Conservation (phyloP, 148 eudicot species). For the Mesembryanthemum crystallinum region DNA sequence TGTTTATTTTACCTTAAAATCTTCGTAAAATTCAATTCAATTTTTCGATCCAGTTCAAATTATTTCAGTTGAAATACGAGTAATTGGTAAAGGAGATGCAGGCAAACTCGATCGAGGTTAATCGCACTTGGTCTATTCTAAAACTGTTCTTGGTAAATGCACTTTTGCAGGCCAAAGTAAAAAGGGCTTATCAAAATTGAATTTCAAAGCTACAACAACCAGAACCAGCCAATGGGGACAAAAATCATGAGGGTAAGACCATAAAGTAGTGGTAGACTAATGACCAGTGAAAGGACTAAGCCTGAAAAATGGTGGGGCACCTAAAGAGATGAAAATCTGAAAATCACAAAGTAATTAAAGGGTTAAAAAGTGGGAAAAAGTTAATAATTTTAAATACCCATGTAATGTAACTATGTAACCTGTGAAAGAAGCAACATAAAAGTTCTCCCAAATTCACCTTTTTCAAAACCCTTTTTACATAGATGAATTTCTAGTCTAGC, state of each 20-base stretch:
- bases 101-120: neutral
- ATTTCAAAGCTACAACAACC: neutral
- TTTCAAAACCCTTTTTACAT: neutral
- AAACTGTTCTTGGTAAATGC: neutral
- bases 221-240: neutral
- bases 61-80: too few relatives aligned
- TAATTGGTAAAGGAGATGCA: neutral
- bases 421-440: conserved; percentile 22
- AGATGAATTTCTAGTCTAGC: too few relatives aligned
- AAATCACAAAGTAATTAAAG: neutral
- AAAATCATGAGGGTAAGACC: neutral
- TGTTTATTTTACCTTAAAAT: too few relatives aligned
- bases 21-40: too few relatives aligned
- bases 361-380: too few relatives aligned
- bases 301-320: neutral
- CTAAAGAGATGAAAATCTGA: neutral
- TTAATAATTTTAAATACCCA: neutral
- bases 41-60: too few relatives aligned
- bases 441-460: neutral
- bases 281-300: neutral
- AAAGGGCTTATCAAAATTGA: too few relatives aligned
- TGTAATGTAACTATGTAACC: neutral
- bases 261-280: neutral
- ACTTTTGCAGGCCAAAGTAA: neutral
- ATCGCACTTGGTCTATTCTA: neutral